Percentiles rank a stretch among this genome's conserved stretches.
phyloP scores from a whole-genome alignment of 495 filamentous ascomycete genomes.

The Podospora tetraspora region DNA sequence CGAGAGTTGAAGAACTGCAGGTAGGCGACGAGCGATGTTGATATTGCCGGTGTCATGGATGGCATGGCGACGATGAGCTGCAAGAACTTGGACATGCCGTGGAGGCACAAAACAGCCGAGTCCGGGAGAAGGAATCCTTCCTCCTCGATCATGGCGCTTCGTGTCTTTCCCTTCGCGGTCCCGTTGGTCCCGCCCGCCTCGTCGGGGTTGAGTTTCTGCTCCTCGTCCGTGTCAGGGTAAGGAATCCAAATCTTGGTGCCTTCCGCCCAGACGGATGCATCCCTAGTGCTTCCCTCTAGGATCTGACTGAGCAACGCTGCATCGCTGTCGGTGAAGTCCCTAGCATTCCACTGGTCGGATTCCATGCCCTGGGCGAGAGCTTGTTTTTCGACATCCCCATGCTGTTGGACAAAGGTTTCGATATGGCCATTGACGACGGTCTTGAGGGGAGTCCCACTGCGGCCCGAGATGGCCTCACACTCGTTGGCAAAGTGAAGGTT shows the following conservation, averaged over 20 bases:
- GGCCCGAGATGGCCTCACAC: slow-evolving; percentile 90
- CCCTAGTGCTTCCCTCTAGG: slow-evolving; percentile 71
- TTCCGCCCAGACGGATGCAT: slow-evolving; percentile 68
- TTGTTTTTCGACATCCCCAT: slow-evolving; percentile 72
- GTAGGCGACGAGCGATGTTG: slow-evolving; percentile 56
- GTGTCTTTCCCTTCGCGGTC: slow-evolving; percentile 57
- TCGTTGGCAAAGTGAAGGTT: slow-evolving; percentile 95
- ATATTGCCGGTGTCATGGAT: slow-evolving; percentile 79
- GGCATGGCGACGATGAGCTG: slow-evolving; percentile 79
- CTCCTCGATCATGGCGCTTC: slow-evolving; percentile 74
- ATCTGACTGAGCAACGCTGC: slow-evolving; percentile 60
- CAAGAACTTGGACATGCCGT: slow-evolving; percentile 74
- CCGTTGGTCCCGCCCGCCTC: slow-evolving; percentile 43
- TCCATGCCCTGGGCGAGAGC: slow-evolving; percentile 80
- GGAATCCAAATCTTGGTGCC: slow-evolving; percentile 67
- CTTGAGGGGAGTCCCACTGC: slow-evolving; percentile 77
- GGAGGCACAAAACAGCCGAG: slow-evolving; percentile 71
- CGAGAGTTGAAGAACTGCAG: slow-evolving; percentile 90
- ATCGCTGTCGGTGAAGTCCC: slow-evolving; percentile 71
- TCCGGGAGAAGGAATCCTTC: slow-evolving; percentile 81
- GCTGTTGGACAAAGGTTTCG: slow-evolving; percentile 73
- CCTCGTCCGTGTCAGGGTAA: slow-evolving; percentile 34
- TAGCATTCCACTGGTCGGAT: slow-evolving; percentile 81
- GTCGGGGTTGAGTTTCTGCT: slow-evolving; percentile 17
- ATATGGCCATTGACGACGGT: slow-evolving; percentile 89